A percentile compares a stretch with the other conserved stretches of the same genome.
These are phyloP conservation scores for Phanerochaete carnosa DNA, from an alignment of 768 basidiomycete species.

Conservation along the genomic window DNA sequence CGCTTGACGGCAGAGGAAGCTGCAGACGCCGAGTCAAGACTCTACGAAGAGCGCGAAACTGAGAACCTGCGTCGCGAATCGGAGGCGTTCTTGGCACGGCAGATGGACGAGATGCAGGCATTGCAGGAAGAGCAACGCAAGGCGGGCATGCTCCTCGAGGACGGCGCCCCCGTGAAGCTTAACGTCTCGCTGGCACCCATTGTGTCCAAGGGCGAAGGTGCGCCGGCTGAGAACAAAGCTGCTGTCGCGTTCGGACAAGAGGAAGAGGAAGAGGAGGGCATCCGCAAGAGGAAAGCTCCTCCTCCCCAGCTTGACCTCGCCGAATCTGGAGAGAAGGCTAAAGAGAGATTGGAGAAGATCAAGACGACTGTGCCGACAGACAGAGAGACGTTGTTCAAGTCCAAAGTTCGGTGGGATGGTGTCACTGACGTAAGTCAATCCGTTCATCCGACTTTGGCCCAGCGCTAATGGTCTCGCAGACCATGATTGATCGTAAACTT, in stretches of 20 bases:
- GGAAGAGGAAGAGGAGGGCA: slow-evolving; percentile 80
- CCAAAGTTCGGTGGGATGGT: slow-evolving; percentile 90
- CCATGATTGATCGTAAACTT: slow-evolving; percentile 80
- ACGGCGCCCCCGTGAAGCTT: slow-evolving; percentile 86
- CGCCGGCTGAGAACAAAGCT: slow-evolving; percentile 38
- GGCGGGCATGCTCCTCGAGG: slow-evolving; percentile 86
- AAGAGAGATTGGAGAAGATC: slow-evolving; percentile 78
- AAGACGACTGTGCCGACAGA: slow-evolving; percentile 71
- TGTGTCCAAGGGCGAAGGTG: slow-evolving; percentile 41
- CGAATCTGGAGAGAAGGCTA: slow-evolving; percentile 74
- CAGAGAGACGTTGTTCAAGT: slow-evolving; percentile 75
- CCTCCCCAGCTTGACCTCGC: slow-evolving; percentile 91
- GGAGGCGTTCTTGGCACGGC: slow-evolving; percentile 88
- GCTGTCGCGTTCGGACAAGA: slow-evolving; percentile 75
- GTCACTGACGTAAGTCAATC: slow-evolving; percentile 68
- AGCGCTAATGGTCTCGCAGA: slow-evolving; percentile 38
- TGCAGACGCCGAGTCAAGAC: slow-evolving; percentile 79
- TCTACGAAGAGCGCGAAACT: slow-evolving; percentile 80
- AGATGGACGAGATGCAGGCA: slow-evolving; percentile 95
- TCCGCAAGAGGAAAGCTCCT: slow-evolving; percentile 78
- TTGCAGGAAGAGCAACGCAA: slow-evolving; percentile 88
- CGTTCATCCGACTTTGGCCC: not conserved
- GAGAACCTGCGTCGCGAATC: slow-evolving; percentile 88
- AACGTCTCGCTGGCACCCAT: slow-evolving; percentile 66
- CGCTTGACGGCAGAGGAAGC: slow-evolving; percentile 75